These are phyloP conservation scores for Microstegium vimineum DNA, from an alignment of 176 grass and related monocot species.

Conservation along the genomic window DNA sequence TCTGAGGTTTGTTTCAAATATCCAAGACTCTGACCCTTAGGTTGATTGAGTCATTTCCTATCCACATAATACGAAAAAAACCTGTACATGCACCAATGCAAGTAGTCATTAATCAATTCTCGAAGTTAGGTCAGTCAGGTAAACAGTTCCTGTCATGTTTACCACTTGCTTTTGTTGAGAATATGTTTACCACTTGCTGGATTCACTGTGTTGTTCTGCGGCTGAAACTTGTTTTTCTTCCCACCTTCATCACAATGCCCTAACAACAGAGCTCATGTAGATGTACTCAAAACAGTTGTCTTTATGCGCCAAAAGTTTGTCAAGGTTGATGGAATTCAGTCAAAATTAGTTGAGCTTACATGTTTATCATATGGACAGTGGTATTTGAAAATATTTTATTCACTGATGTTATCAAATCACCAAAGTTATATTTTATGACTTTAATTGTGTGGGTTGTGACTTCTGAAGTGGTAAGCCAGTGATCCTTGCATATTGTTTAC, in stretches of 20 bases:
- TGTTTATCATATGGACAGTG: background rate
- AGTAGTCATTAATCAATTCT: constrained; percentile 3
- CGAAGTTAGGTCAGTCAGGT: background rate
- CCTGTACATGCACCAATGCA: background rate
- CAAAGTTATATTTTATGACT: background rate
- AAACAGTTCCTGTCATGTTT: background rate
- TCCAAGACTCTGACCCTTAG: background rate
- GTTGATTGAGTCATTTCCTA: constrained; percentile 9
- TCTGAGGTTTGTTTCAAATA: constrained; percentile 66
- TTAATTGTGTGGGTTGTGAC: background rate
- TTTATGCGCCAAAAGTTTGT: background rate
- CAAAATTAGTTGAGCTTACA: background rate
- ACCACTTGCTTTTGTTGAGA: too few relatives aligned
- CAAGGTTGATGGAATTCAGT: background rate
- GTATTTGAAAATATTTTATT: background rate
- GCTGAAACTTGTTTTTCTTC: background rate
- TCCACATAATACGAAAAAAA: background rate
- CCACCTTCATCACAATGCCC: background rate
- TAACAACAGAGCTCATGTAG: background rate
- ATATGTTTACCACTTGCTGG: background rate
- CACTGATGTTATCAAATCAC: background rate
- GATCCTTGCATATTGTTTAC: background rate
- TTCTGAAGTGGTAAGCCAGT: background rate
- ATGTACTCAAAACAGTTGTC: constrained; percentile 6
- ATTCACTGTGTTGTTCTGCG: background rate